Base-by-base conservation (phyloP, 2,329 filamentous ascomycete species). In the Trichoderma koningiopsis region DNA sequence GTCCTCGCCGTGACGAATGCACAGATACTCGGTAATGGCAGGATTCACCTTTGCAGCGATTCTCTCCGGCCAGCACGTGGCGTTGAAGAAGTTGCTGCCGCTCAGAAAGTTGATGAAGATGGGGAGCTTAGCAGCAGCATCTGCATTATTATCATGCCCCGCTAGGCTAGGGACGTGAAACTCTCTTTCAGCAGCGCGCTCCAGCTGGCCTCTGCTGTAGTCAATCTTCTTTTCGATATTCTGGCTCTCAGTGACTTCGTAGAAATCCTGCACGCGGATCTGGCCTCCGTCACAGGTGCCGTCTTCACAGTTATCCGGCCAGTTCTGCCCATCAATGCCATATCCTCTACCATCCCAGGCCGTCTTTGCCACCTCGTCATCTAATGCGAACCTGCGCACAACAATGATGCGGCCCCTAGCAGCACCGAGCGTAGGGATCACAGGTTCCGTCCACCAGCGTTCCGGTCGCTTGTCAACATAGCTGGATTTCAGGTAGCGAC, bases 41-140 rank as follows among this genome's bases (percentile, higher is more conserved):
- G 94, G 92, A 82, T 98, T 98, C 60, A 97, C 86, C 81, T 92
- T 93, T 24, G 89, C 90, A 1, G 96, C 95, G 78, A 99, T 93
- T 76, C 88, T 91, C 79, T 97, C 94, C 0, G 96, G 96, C 96
- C 96, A 99, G 80, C 94, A 97, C 68, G 88, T 89, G 1, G 91
- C 85, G 73, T 93, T 94, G 89, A 95, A 98, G 83, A 98, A 98
- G 82, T 97, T 97, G 79, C 91, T 95, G 0, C 91, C 96, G 73
- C 87, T 93, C 71, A 97, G 80, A 78, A 97, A 98, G 80, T 98
- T 99, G 79, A 98, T 83, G 75, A 92, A 97, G 73, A 97, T 86
- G 0, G 93, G 93, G 19, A 83, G 83, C 37, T 19, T 43, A 6
- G 37, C 37, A 43, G 70, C 81, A 47, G 77, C 73, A 35, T 73